phyloP scores from a whole-genome alignment of 768 basidiomycete species.

The Lentinula lateritia region DNA sequence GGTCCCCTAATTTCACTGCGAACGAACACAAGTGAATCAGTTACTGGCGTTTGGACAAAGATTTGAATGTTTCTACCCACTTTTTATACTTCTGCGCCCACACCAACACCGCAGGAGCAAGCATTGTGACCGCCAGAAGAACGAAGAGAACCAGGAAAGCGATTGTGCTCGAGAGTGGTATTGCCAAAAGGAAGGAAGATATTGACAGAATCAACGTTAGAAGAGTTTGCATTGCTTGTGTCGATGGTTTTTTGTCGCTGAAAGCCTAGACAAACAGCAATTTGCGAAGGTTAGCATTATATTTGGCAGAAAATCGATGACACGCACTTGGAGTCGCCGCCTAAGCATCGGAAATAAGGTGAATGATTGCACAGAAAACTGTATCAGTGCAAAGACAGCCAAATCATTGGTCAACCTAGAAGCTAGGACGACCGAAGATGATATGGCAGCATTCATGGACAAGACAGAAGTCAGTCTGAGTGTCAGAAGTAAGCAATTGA shows the following conservation, averaged over 20 bases:
- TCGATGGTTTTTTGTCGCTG: constrained; percentile 35
- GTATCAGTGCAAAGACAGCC: constrained; percentile 83
- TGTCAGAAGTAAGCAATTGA: neutral
- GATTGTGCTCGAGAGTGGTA: constrained; percentile 49
- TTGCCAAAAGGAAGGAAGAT: constrained; percentile 47
- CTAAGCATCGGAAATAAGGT: constrained; percentile 80
- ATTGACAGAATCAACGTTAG: constrained; percentile 50
- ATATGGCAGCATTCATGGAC: constrained; percentile 89
- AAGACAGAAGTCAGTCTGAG: constrained; percentile 68
- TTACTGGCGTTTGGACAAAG: neutral
- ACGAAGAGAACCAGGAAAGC: constrained; percentile 45
- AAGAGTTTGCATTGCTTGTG: constrained; percentile 36
- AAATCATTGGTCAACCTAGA: constrained; percentile 81
- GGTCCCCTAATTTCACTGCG: constrained; percentile 83
- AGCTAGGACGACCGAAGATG: constrained; percentile 88
- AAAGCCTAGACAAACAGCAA: constrained; percentile 4
- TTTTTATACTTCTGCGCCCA: constrained; percentile 91
- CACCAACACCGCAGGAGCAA: constrained; percentile 68
- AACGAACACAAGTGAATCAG: constrained; percentile 8
- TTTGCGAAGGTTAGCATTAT: constrained; percentile 9
- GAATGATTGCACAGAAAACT: constrained; percentile 79
- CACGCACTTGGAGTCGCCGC: constrained; percentile 60
- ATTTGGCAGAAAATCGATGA: constrained; percentile 10
- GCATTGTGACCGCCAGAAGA: constrained; percentile 57
- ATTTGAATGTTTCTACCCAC: constrained; percentile 33